A percentile compares a stretch with the other conserved stretches of the same genome.
Evolutionary conservation across 176 grass and related monocot genomes (phyloP).

Genomic region (Musa schizocarpa): DNA sequence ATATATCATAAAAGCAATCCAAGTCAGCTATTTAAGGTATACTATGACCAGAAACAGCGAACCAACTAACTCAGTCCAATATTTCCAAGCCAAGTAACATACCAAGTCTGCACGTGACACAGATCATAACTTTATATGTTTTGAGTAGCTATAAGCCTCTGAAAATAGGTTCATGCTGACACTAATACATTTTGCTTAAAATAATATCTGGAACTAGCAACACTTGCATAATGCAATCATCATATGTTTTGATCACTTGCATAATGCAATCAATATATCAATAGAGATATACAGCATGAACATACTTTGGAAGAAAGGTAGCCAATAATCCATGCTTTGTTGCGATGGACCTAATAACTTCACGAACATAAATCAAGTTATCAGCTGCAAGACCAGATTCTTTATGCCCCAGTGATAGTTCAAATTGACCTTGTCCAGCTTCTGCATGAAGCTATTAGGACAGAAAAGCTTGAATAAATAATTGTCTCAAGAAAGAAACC

Average conservation of each 20-base stretch:
- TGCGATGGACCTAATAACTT: constrained; percentile 79
- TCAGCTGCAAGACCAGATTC: constrained; percentile 81
- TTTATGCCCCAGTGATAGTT: constrained; percentile 76
- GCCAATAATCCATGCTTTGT: constrained; percentile 69
- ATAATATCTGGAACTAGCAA: not conserved
- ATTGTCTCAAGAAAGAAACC: not conserved
- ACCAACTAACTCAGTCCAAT: too few relatives aligned
- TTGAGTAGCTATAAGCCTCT: too few relatives aligned
- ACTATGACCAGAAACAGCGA: too few relatives aligned
- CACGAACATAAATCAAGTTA: constrained; percentile 81
- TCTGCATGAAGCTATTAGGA: constrained; percentile 79
- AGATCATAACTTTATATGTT: too few relatives aligned
- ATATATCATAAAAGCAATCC: too few relatives aligned
- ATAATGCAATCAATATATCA: not conserved
- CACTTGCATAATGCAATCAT: not conserved
- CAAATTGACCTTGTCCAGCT: constrained; percentile 85
- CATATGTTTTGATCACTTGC: not conserved
- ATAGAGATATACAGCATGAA: constrained; percentile 4
- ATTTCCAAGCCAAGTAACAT: too few relatives aligned
- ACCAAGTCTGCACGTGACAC: too few relatives aligned
- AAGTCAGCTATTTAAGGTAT: too few relatives aligned
- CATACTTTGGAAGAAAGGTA: constrained; percentile 95
- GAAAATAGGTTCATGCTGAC: not conserved
- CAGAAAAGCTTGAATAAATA: not conserved
- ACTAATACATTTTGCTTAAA: not conserved